Conservation (phyloP, 2,329 filamentous ascomycete species). For the Eutypella sp. region DNA sequence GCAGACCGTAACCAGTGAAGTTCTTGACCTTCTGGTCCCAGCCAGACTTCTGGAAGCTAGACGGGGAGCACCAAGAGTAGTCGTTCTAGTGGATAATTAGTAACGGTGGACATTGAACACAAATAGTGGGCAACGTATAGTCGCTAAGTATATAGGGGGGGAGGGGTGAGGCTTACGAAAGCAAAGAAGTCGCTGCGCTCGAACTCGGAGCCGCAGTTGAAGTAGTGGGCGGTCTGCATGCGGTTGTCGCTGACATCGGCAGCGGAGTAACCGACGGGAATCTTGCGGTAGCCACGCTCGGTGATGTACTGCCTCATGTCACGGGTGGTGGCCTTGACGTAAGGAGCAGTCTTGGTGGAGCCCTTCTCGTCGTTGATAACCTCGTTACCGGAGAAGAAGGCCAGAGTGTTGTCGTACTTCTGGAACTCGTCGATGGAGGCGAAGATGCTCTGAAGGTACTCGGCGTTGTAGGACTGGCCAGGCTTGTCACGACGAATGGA, state of each 20-base stretch:
- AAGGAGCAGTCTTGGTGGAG: constrained; percentile 63
- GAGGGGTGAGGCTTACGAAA: constrained; percentile 53
- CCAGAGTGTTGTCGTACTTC: constrained; percentile 79
- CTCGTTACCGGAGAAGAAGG: constrained; percentile 81
- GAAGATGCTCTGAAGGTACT: constrained; percentile 80
- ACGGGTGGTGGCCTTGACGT: constrained; percentile 74
- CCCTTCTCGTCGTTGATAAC: constrained; percentile 64
- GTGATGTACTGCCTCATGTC: constrained; percentile 70
- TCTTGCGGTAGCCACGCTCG: constrained; percentile 53
- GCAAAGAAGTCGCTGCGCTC: constrained; percentile 84
- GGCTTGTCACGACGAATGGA: constrained; percentile 76
- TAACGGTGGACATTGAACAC: neutral
- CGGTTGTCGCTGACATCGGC: constrained; percentile 84
- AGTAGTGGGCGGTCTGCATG: constrained; percentile 80
- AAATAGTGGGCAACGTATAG: neutral
- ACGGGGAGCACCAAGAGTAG: constrained; percentile 76
- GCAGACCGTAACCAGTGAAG: constrained; percentile 80
- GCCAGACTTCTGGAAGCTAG: constrained; percentile 63
- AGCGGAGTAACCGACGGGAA: constrained; percentile 72
- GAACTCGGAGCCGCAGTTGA: constrained; percentile 87
- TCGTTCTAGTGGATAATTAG: constrained; percentile 54
- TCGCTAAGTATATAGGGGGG: too few species aligned
- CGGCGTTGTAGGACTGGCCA: constrained; percentile 75
- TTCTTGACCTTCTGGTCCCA: constrained; percentile 88
- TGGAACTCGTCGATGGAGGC: constrained; percentile 81